These are phyloP conservation scores for Miscanthus lutarioriparius DNA, from an alignment of 176 grass and related monocot genomes.

Conservation along the genomic window DNA sequence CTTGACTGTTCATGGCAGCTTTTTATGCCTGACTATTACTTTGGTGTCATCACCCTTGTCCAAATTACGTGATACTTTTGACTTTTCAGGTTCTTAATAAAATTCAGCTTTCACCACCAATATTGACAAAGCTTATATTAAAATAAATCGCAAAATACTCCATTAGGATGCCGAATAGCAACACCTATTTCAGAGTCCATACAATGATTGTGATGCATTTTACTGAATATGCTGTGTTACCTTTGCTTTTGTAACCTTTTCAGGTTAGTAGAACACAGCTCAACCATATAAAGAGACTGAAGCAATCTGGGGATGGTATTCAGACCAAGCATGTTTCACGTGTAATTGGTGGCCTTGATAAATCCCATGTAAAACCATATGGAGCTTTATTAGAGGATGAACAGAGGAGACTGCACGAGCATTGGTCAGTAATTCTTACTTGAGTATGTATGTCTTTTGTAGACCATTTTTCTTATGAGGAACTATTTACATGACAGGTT, in stretches of 20 bases:
- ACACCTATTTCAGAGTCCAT: not conserved
- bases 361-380: constrained; percentile 49
- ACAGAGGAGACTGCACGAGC: constrained; percentile 35
- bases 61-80: not conserved
- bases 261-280: constrained; percentile 61
- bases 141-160: constrained; percentile 7
- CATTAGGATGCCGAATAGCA: not conserved
- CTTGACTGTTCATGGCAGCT: not conserved
- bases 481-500: constrained; percentile 40
- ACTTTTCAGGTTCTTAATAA: not conserved
- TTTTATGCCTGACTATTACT: constrained; percentile 6
- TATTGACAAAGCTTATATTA: not conserved
- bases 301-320: constrained; percentile 64
- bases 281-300: constrained; percentile 56
- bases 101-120: not conserved
- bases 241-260: constrained; percentile 23
- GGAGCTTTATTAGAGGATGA: constrained; percentile 53
- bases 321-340: constrained; percentile 46
- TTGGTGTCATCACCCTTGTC: not conserved
- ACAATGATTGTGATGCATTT: not conserved
- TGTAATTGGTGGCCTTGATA: constrained; percentile 58
- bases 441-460: not conserved
- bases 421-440: constrained; percentile 47
- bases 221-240: not conserved
- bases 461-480: constrained; percentile 12